These are phyloP conservation scores for Sporothrix mexicana DNA, from an alignment of 2,329 filamentous ascomycete species.

Conservation along the genomic window DNA sequence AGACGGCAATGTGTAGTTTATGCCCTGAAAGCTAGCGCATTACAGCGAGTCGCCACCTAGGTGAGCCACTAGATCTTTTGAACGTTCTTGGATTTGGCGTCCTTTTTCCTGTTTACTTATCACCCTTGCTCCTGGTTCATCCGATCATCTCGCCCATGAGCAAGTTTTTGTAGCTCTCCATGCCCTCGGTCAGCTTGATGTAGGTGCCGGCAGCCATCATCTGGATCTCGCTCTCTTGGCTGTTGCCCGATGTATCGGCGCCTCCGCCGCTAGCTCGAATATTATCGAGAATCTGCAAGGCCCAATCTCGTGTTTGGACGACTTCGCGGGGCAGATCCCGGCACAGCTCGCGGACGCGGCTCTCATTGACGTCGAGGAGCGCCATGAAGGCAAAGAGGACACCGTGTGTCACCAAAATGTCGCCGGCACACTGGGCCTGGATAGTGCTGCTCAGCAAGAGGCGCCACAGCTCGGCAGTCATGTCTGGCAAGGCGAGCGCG, in stretches of 20 bases:
- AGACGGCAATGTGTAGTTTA: not conserved
- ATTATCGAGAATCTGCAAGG: constrained; percentile 73
- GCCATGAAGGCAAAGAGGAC: constrained; percentile 80
- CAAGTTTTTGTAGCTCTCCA: constrained; percentile 79
- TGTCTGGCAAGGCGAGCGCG: constrained; percentile 74
- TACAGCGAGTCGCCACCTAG: not conserved
- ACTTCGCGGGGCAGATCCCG: constrained; percentile 76
- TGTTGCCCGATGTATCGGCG: constrained; percentile 50
- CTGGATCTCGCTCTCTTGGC: constrained; percentile 80
- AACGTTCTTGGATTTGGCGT: not conserved
- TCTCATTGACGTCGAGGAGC: constrained; percentile 79
- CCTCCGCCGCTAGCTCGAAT: constrained; percentile 55
- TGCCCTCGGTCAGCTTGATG: constrained; percentile 78
- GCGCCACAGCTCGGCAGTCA: constrained; percentile 84
- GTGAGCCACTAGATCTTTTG: not conserved
- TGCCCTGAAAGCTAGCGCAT: not conserved
- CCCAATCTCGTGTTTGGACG: constrained; percentile 85
- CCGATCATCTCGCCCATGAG: constrained; percentile 72
- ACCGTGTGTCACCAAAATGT: constrained; percentile 68
- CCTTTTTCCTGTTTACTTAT: not conserved
- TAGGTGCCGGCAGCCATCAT: constrained; percentile 78
- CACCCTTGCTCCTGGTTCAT: constrained; percentile 25
- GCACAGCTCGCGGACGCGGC: constrained; percentile 73
- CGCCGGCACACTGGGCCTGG: constrained; percentile 63
- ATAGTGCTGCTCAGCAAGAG: constrained; percentile 71